Evolutionary conservation across 2,329 filamentous ascomycete species (phyloP).

Genomic region (Arthrobotrys conoides): DNA sequence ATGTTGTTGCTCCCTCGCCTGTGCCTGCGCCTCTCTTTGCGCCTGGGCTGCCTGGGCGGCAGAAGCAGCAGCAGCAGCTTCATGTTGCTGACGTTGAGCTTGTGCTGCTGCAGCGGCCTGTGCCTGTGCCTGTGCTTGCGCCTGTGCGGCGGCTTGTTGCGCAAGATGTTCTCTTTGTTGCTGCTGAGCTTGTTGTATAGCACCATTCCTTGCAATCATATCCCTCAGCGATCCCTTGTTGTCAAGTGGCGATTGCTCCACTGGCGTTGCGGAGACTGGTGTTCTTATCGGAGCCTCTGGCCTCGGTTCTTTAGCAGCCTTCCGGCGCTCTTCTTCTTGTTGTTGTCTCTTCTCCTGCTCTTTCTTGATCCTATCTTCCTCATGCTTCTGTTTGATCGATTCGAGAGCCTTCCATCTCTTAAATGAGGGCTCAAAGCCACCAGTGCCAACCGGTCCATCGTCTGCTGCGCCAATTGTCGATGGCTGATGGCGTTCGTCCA

Average conservation of each 20-base stretch:
- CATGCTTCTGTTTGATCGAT: slow-evolving; percentile 82
- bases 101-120: slow-evolving; percentile 39
- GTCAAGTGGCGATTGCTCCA: slow-evolving; percentile 68
- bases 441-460: slow-evolving; percentile 79
- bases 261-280: slow-evolving; percentile 68
- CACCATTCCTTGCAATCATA: slow-evolving; percentile 56
- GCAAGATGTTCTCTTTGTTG: slow-evolving; percentile 69
- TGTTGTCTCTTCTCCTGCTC: slow-evolving; percentile 71
- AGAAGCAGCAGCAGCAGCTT: slow-evolving; percentile 9
- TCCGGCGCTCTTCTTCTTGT: slow-evolving; percentile 63
- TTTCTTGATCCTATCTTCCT: slow-evolving; percentile 75
- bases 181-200: slow-evolving; percentile 69
- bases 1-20: slow-evolving; percentile 41
- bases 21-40: slow-evolving; percentile 50
- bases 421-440: slow-evolving; percentile 87
- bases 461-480: slow-evolving; percentile 73
- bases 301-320: slow-evolving; percentile 60
- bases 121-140: slow-evolving; percentile 51
- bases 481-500: slow-evolving; percentile 83
- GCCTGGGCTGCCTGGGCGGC: slow-evolving; percentile 50
- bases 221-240: slow-evolving; percentile 68
- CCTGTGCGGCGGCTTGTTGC: slow-evolving; percentile 65
- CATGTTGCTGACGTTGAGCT: slow-evolving; percentile 29
- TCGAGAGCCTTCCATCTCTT: slow-evolving; percentile 92
- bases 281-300: slow-evolving; percentile 66